Percentiles rank a stretch among this genome's conserved stretches.
These are phyloP conservation scores for Aspergillus saccharolyticus DNA, from an alignment of 495 filamentous ascomycete genomes.

Conservation along the genomic window DNA sequence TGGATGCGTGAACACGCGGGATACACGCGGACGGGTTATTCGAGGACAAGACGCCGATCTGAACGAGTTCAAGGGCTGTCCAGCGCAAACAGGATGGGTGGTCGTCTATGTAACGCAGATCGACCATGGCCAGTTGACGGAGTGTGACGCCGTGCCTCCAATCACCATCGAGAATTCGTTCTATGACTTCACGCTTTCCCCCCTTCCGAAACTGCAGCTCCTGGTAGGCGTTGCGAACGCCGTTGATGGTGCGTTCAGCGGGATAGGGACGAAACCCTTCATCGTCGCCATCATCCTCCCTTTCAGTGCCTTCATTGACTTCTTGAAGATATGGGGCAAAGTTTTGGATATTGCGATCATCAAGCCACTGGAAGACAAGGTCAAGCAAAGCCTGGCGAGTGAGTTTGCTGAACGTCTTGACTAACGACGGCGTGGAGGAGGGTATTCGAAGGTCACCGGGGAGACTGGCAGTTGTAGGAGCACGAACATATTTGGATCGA, in stretches of 20 bases:
- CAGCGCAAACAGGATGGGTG: constrained; percentile 68
- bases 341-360: constrained; percentile 52
- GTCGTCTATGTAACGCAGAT: constrained; percentile 72
- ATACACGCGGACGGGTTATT: constrained; percentile 45
- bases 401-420: constrained; percentile 61
- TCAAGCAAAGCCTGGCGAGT: constrained; percentile 65
- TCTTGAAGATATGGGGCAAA: constrained; percentile 42
- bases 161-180: constrained; percentile 73
- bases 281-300: constrained; percentile 18
- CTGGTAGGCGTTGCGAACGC: constrained; percentile 58
- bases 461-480: constrained; percentile 46
- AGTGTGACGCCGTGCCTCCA: constrained; percentile 74
- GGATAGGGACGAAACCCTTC: constrained; percentile 54
- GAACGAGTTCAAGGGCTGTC: constrained; percentile 60
- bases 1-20: constrained; percentile 70
- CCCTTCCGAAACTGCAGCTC: constrained; percentile 55
- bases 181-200: constrained; percentile 66
- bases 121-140: constrained; percentile 75
- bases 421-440: constrained; percentile 55
- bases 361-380: constrained; percentile 69
- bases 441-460: constrained; percentile 56
- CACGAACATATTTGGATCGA: constrained; percentile 37
- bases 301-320: constrained; percentile 18
- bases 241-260: constrained; percentile 54
- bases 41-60: constrained; percentile 25